Evolutionary conservation across 495 filamentous ascomycete species (phyloP).

Genomic region (Durotheca rogersii): DNA sequence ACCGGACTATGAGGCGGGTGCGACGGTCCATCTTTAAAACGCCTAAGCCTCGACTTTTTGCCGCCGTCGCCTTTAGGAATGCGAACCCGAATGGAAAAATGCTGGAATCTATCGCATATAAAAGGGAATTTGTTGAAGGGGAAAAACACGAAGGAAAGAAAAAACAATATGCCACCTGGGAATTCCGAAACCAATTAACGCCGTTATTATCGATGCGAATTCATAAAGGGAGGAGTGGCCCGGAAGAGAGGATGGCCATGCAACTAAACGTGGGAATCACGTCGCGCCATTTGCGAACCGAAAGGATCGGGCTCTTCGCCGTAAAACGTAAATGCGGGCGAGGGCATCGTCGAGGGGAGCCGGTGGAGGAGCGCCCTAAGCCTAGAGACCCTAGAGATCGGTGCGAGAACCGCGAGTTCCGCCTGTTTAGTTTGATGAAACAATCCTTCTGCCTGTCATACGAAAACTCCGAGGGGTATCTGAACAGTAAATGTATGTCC

Average conservation of each 20-base stretch:
- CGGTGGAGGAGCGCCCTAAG: no score
- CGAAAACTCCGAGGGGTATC: constrained; percentile 41
- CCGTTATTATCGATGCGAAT: constrained; percentile 28
- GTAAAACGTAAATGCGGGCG: constrained; percentile 10
- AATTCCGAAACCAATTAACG: constrained; percentile 31
- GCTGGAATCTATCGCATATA: constrained; percentile 36
- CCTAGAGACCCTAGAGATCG: no score
- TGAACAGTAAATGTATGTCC: constrained; percentile 39
- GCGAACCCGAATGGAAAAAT: constrained; percentile 30
- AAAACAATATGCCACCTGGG: constrained; percentile 24
- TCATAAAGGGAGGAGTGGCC: constrained; percentile 15
- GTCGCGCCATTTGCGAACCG: not conserved
- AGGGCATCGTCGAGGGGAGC: no score
- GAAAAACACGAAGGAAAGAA: no score
- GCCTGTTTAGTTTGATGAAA: constrained; percentile 26
- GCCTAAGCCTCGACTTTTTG: constrained; percentile 32
- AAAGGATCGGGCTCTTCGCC: constrained; percentile 5
- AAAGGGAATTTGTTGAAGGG: no score
- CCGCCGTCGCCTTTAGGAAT: constrained; percentile 36
- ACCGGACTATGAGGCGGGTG: constrained; percentile 15
- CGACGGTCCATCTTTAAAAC: constrained; percentile 31
- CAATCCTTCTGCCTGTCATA: constrained; percentile 34
- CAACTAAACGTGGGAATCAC: constrained; percentile 6
- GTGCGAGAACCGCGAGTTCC: no score
- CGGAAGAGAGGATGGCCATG: constrained; percentile 2